phyloP scores from a whole-genome alignment of 164 flowering plant species.

The Berberis thunbergii region DNA sequence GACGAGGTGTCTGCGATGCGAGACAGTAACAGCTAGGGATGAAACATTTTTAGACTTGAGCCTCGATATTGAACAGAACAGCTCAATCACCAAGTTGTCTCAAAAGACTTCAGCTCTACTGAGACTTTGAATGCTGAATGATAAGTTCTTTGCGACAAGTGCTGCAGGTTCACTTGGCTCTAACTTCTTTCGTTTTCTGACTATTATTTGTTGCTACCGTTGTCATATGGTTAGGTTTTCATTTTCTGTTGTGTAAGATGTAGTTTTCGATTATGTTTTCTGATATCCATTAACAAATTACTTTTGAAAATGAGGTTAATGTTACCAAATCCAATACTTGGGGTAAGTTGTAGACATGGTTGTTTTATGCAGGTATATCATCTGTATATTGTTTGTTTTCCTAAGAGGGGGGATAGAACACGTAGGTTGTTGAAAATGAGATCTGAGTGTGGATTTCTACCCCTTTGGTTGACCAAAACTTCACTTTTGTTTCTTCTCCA shows the following conservation, averaged over 20 bases:
- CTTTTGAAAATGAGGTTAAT: no score
- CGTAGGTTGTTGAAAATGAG: not conserved
- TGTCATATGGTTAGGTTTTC: not conserved
- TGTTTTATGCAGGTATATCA: not conserved
- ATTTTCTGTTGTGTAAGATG: not conserved
- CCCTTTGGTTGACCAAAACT: not conserved
- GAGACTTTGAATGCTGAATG: conserved; percentile 98
- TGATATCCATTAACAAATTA: no score
- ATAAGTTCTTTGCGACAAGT: conserved; percentile 98
- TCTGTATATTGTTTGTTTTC: not conserved
- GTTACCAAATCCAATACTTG: no score
- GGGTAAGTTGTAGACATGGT: not conserved
- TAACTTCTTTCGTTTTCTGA: not conserved
- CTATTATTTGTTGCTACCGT: not conserved
- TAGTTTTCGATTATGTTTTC: not conserved
- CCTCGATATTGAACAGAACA: conserved; percentile 97
- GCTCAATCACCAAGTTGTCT: conserved; percentile 97
- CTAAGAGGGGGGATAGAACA: not conserved
- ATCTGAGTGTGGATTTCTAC: not conserved
- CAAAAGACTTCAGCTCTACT: conserved; percentile 94
- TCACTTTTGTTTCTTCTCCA: not conserved
- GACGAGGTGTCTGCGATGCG: conserved; percentile 89
- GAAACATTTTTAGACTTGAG: conserved; percentile 97
- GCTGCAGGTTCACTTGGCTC: conserved; percentile 44
- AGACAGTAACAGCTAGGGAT: conserved; percentile 98